phyloP scores from a whole-genome alignment of 257 asterid species.

The Ballota nigra region DNA sequence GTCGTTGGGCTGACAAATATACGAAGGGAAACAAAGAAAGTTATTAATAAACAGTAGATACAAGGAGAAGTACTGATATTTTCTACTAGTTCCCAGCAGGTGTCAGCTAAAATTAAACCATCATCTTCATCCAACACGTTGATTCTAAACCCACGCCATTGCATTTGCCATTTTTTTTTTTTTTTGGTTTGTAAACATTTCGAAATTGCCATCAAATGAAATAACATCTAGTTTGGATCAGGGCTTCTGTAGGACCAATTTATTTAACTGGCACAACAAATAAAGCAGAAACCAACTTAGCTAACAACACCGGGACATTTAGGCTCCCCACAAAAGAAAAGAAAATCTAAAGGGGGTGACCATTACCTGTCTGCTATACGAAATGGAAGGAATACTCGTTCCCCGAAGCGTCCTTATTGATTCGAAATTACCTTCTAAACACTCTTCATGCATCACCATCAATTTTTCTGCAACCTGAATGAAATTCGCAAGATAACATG shows the following conservation, averaged over 20 bases:
- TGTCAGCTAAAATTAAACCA: not conserved
- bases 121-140: not conserved
- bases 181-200: not conserved
- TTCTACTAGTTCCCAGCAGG: not conserved
- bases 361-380: constrained; percentile 47
- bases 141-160: not conserved
- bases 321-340: not conserved
- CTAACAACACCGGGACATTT: not conserved
- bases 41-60: not conserved
- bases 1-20: constrained; percentile 21
- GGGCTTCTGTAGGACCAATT: not conserved
- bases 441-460: constrained; percentile 73
- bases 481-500: not conserved
- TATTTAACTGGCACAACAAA: not conserved
- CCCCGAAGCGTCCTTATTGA: constrained; percentile 44
- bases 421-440: constrained; percentile 58
- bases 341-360: not conserved
- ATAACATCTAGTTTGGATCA: not conserved
- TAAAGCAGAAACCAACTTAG: not conserved
- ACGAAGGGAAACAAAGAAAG: not conserved
- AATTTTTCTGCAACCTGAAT: constrained; percentile 52
- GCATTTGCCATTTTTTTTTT: not conserved
- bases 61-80: not conserved
- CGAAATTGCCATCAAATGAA: not conserved
- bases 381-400: constrained; percentile 33